Evolutionary conservation across 176 grass and related monocot genomes (phyloP).

Genomic region (Triticum turgidum): DNA sequence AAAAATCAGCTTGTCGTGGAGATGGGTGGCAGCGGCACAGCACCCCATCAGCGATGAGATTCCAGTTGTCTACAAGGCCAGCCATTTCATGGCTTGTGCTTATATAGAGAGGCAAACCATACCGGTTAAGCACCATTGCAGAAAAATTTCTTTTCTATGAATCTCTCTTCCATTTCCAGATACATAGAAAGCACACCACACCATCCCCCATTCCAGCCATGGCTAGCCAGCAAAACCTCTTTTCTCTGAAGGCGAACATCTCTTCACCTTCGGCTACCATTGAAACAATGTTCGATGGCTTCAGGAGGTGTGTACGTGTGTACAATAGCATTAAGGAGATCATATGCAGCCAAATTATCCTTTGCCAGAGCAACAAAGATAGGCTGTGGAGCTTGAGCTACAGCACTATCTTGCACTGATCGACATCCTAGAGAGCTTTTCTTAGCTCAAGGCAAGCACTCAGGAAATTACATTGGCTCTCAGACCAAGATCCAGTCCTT

Average conservation of each 20-base stretch:
- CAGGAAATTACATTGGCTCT: slow-evolving; percentile 20
- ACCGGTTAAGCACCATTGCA: slow-evolving; percentile 7
- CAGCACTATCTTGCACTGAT: slow-evolving; percentile 33
- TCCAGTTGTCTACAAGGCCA: background rate
- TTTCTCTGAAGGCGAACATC: background rate
- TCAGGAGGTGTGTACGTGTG: slow-evolving; percentile 17
- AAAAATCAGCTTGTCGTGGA: slow-evolving; percentile 8
- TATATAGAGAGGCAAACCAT: slow-evolving; percentile 17
- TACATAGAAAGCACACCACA: background rate
- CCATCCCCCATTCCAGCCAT: slow-evolving; percentile 10
- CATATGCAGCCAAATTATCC: slow-evolving; percentile 29
- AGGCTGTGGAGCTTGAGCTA: slow-evolving; percentile 38
- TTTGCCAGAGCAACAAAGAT: slow-evolving; percentile 33
- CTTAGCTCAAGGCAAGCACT: slow-evolving; percentile 6
- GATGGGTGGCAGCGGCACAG: slow-evolving; percentile 5
- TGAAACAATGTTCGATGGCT: background rate
- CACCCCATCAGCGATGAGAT: background rate
- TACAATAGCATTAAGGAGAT: slow-evolving; percentile 28
- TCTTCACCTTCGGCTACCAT: background rate
- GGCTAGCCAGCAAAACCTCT: slow-evolving; percentile 38
- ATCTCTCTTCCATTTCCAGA: slow-evolving; percentile 20
- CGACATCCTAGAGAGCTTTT: slow-evolving; percentile 22
- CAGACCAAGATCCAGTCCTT: slow-evolving; percentile 27
- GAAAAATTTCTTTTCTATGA: background rate
- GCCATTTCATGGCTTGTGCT: background rate